Evolutionary conservation across 768 basidiomycete genomes (phyloP).

Genomic region (Suillus lakei): DNA sequence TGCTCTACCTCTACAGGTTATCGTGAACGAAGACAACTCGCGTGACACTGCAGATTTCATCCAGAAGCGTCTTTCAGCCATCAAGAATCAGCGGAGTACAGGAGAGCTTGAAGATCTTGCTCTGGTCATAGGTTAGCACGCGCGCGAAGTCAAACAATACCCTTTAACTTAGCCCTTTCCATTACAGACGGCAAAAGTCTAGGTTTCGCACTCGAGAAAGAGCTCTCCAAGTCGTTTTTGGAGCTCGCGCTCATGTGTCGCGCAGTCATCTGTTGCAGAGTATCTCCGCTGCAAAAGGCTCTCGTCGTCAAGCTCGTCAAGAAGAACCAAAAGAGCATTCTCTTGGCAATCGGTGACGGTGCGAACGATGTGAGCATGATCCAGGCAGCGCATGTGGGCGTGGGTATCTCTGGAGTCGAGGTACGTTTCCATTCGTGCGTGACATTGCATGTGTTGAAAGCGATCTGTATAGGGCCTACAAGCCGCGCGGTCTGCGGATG

Average conservation of each 20-base stretch:
- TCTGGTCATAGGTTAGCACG: conserved; percentile 80
- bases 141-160: background rate
- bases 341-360: conserved; percentile 97
- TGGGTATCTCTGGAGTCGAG: conserved; percentile 98
- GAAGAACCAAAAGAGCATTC: conserved; percentile 90
- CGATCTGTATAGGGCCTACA: conserved; percentile 74
- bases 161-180: background rate
- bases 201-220: conserved; percentile 91
- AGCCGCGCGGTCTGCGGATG: conserved; percentile 96
- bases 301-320: conserved; percentile 99
- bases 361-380: conserved; percentile 99
- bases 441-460: background rate
- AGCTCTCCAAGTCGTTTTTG: conserved; percentile 85
- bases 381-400: conserved; percentile 96
- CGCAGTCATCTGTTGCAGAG: conserved; percentile 73
- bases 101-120: conserved; percentile 97
- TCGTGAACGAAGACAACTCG: conserved; percentile 89
- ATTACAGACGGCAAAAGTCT: conserved; percentile 90
- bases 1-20: conserved; percentile 59
- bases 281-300: conserved; percentile 97
- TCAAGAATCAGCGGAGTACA: conserved; percentile 88
- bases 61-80: conserved; percentile 85
- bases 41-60: conserved; percentile 86
- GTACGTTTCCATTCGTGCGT: conserved; percentile 42
- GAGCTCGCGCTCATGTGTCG: conserved; percentile 98